Evolutionary conservation across 106 monocot species (phyloP), one percentile per base, ranked within the genome.

Genomic region (Dioscorea dumetorum): DNA sequence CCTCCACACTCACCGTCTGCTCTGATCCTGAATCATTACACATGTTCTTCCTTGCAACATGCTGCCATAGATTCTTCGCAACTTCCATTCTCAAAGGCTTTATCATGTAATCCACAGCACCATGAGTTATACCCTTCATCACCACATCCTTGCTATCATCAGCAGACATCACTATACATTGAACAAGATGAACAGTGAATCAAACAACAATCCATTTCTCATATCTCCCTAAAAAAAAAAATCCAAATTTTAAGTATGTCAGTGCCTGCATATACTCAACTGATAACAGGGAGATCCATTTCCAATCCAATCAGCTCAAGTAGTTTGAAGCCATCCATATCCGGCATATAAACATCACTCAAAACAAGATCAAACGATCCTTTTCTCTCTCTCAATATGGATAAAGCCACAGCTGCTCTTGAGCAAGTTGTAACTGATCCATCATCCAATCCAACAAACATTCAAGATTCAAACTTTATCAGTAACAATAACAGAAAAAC

Each of bases 241-340:
- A 41, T 8, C 6, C 41, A 5, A 41, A 3, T 41, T 41, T 41
- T 0, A 41, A 41, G 6, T 5, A 41, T 8, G 10, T 3, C 10
- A 6, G 6, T 41, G 41, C 41, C 41, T 41, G 6, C 6, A 41
- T 16, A 1, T 49, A 33, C 77, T 77, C 60, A n/a, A 77, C 77
- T 66, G 20, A 66, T 66, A 11, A 66, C 66, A 12, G 66, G 66
- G 12, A 66, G 66, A 20, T 66, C 66, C 66, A 66, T 66, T 50
- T 66, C 50, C 22, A 66, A 66, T 9, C 66, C 69, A 18, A 69
- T 70, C 4, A 22, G 49, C 21, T 61, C 57, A 0, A 77, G 58
- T 15, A 77, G 66, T 33, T 77, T 64, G 20, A 71, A 71, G 3
- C 71, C 77, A 35, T 77, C 66, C 58, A 77, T 71, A 35, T 77